Base-by-base conservation (phyloP, 2,329 filamentous ascomycete genomes). In the Scolecobasidium constrictum region DNA sequence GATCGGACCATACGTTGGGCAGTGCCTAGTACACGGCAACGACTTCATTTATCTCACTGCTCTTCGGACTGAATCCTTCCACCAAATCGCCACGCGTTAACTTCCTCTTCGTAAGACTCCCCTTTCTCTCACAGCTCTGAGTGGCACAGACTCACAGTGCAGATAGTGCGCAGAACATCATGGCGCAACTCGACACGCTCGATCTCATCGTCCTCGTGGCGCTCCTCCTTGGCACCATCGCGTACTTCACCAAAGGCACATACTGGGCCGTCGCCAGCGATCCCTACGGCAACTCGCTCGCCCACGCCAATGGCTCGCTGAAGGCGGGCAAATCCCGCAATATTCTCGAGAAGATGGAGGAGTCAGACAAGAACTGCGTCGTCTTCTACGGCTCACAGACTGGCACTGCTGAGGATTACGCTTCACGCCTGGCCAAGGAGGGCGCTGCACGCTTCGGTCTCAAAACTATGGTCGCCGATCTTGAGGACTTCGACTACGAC, bases 381-480 rank as follows among this genome's bases (percentile, higher is more conserved):
- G 83, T 98, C 56, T 95, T 98, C 72, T 98, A 95, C 61, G 92
- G 92, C 52, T 98, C 92, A 22, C 92, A 98, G 68, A 98, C 92
- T 16, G 92, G 92, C 56, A 98, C 92, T 33, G 92, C 92, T 39
- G 93, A 98, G 68, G 92, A 98, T 64, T 98, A 98, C 59, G 93
- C 92, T 51, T 94, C 90, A 11, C 78, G 93, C 54, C 71, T 98
- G 53, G 87, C 92, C 51, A 98, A 98, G 73, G 92, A 98, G 66
- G 92, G 92, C 56, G 90, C 90, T 63, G 94, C 90, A 56, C 78
- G 92, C 49, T 98, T 94, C 60, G 92, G 92, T 28, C 74, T 98
- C 49, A 93, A 94, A 67, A 95, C 90, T 48, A 96, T 98, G 88
- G 87, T 94, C 13, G 92, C 90, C 43, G 92, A 98, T 65, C 71